Evolutionary conservation across 140 eudicot species (phyloP).

Genomic region (Erigeron philadelphicus): DNA sequence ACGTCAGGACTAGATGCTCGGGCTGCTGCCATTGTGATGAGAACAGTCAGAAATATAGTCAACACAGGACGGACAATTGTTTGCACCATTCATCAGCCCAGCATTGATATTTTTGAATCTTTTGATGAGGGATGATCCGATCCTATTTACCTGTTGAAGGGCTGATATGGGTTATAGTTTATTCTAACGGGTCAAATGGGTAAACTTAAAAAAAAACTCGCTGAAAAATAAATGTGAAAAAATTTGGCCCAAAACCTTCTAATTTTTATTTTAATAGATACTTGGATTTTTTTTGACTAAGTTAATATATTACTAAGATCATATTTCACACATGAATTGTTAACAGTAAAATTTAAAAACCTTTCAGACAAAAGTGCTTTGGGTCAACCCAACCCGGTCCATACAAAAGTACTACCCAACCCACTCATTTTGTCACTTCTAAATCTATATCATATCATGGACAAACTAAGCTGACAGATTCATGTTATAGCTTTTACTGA

Average conservation of each 20-base stretch:
- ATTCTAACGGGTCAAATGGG: constrained; percentile 13
- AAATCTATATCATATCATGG: background rate
- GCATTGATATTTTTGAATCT: constrained; percentile 84
- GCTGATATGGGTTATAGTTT: background rate
- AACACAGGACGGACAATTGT: constrained; percentile 89
- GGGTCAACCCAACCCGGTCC: background rate
- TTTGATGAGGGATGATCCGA: constrained; percentile 65
- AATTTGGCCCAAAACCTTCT: no score
- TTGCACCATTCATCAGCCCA: constrained; percentile 95
- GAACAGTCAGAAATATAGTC: constrained; percentile 87
- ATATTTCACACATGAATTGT: background rate
- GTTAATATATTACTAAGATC: background rate
- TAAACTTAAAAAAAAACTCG: background rate
- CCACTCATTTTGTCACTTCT: constrained; percentile 8
- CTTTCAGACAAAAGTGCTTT: background rate
- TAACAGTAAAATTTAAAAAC: background rate
- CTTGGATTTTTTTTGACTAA: no score
- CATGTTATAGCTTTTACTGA: constrained; percentile 54
- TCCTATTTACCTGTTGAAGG: background rate
- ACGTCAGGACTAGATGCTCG: constrained; percentile 96
- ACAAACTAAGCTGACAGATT: constrained; percentile 24
- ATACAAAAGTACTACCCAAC: background rate
- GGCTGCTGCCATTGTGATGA: constrained; percentile 93
- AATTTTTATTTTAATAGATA: no score
- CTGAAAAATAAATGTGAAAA: background rate